Conservation (phyloP, 768 basidiomycete species). For the Zangia roseola region DNA sequence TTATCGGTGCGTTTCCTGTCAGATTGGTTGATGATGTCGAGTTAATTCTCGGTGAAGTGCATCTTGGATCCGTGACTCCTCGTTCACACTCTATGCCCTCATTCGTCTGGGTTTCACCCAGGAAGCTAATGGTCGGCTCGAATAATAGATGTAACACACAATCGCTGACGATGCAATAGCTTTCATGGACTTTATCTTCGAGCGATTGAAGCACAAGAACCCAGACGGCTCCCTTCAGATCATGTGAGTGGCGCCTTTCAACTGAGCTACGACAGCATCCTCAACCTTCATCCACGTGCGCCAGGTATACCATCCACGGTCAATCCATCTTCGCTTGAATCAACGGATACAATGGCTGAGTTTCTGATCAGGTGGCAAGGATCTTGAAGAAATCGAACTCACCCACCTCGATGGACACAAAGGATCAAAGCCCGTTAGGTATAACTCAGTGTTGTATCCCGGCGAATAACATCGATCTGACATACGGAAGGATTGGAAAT, state of each 20-base stretch:
- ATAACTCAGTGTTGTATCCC: background rate
- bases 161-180: conserved; percentile 38
- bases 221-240: conserved; percentile 92
- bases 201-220: conserved; percentile 78
- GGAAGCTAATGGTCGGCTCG: conserved; percentile 75
- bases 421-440: conserved; percentile 78
- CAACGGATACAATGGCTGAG: background rate
- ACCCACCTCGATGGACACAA: conserved; percentile 87
- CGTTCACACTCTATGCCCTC: conserved; percentile 93
- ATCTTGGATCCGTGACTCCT: conserved; percentile 94
- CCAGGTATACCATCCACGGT: conserved; percentile 87
- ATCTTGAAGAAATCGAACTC: conserved; percentile 82
- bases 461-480: conserved; percentile 2
- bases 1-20: conserved; percentile 46
- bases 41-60: conserved; percentile 41
- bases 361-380: conserved; percentile 54
- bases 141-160: background rate
- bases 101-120: conserved; percentile 92
- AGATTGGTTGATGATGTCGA: background rate
- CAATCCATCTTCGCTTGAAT: conserved; percentile 1
- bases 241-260: conserved; percentile 48
- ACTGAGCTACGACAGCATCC: background rate
- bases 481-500: conserved; percentile 71
- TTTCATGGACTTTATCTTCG: conserved; percentile 90
- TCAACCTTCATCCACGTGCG: background rate